Evolutionary conservation across 2,329 filamentous ascomycete species (phyloP).

Genomic region (Coleophoma crateriformis): DNA sequence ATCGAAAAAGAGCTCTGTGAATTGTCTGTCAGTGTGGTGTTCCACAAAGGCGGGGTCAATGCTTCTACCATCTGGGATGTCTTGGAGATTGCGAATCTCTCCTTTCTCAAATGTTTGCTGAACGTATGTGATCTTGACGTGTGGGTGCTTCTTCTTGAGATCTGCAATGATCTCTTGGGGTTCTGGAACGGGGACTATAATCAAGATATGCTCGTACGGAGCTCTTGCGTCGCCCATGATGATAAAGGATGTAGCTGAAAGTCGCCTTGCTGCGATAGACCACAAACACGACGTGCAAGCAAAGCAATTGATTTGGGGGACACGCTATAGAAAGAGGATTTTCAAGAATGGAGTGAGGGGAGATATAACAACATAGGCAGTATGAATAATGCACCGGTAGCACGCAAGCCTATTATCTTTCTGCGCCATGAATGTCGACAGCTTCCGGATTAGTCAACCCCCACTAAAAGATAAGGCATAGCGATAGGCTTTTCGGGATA

Average conservation of each 20-base stretch:
- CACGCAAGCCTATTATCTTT: too few species aligned
- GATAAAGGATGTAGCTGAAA: slow-evolving; percentile 3
- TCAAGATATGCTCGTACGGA: slow-evolving; percentile 33
- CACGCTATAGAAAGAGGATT: too few species aligned
- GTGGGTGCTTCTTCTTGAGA: slow-evolving; percentile 35
- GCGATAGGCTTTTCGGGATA: not conserved
- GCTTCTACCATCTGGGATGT: slow-evolving; percentile 13
- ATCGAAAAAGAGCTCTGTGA: slow-evolving; percentile 18
- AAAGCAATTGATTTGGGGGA: too few species aligned
- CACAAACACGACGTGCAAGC: not conserved
- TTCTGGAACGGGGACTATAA: slow-evolving; percentile 34
- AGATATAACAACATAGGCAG: not conserved
- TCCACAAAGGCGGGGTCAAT: not conserved
- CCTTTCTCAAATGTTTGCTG: slow-evolving; percentile 20
- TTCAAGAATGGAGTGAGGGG: not conserved
- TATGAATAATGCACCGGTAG: too few species aligned
- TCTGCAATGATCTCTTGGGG: slow-evolving; percentile 30
- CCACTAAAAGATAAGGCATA: not conserved
- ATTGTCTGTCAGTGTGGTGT: slow-evolving; percentile 1
- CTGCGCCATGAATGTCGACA: not conserved
- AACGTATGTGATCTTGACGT: slow-evolving; percentile 37
- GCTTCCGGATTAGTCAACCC: not conserved
- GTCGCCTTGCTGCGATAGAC: not conserved
- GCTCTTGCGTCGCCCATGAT: slow-evolving; percentile 39
- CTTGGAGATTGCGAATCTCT: slow-evolving; percentile 3